Evolutionary conservation across 2,329 filamentous ascomycete species (phyloP).

Genomic region (Hypoxylon sp.): DNA sequence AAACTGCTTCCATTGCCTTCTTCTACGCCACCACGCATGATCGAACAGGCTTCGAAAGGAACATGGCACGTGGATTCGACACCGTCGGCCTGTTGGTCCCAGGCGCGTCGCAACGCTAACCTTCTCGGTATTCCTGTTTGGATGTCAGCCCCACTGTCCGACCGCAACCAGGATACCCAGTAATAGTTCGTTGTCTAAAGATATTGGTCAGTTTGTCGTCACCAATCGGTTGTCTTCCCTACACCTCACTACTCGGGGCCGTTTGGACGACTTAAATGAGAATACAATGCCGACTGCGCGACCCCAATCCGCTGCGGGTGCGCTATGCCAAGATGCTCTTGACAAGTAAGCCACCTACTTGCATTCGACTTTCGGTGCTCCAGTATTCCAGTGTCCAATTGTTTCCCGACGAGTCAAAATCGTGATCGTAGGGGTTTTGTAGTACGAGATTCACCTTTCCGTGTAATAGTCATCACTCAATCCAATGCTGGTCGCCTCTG

Average conservation of each 20-base stretch:
- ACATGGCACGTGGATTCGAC: slow-evolving; percentile 30
- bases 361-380: slow-evolving; percentile 11
- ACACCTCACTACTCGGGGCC: slow-evolving; percentile 8
- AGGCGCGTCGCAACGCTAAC: slow-evolving; percentile 19
- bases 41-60: slow-evolving; percentile 15
- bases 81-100: slow-evolving; percentile 28
- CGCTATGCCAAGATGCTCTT: slow-evolving; percentile 29
- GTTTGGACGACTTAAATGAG: slow-evolving; percentile 17
- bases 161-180: slow-evolving; percentile 37
- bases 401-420: slow-evolving; percentile 25
- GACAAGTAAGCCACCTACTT: slow-evolving; percentile 25
- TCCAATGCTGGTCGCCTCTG: slow-evolving; percentile 40
- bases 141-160: slow-evolving; percentile 30
- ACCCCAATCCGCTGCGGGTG: slow-evolving; percentile 12
- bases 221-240: slow-evolving; percentile 43
- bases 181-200: slow-evolving; percentile 27
- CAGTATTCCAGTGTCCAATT: slow-evolving; percentile 19
- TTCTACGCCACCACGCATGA: slow-evolving; percentile 17
- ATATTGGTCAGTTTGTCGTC: slow-evolving; percentile 23
- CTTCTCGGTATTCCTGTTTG: slow-evolving; percentile 25
- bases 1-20: slow-evolving; percentile 33
- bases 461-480: slow-evolving; percentile 38
- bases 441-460: slow-evolving; percentile 38
- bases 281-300: slow-evolving; percentile 19
- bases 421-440: slow-evolving; percentile 33